These are phyloP conservation scores for Phytophthora sojae DNA, from an alignment of 352 stramenopile species.

Conservation along the genomic window DNA sequence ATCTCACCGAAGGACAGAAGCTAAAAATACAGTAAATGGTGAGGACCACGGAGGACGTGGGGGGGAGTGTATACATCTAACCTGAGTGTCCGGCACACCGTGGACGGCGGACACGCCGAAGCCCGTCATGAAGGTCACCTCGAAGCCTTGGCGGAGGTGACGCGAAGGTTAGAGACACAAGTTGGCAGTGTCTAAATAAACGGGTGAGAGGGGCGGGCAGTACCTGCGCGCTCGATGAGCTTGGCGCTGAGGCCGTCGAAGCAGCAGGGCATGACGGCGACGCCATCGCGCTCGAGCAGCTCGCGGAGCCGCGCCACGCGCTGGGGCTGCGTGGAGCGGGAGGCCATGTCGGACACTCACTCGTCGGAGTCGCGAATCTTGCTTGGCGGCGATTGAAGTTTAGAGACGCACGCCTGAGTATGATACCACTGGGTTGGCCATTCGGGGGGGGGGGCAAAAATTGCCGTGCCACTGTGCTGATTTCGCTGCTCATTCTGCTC, in stretches of 20 bases:
- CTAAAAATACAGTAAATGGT: slow-evolving; percentile 47
- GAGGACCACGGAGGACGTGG: slow-evolving; percentile 54
- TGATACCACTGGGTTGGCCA: background rate
- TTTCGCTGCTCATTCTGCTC: slow-evolving; percentile 1
- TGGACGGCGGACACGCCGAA: slow-evolving; percentile 91
- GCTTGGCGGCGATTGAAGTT: slow-evolving; percentile 9
- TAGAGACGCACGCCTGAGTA: background rate
- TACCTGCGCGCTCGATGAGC: slow-evolving; percentile 77
- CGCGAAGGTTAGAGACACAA: slow-evolving; percentile 2
- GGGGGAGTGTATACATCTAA: slow-evolving; percentile 25
- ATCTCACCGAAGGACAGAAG: slow-evolving; percentile 77
- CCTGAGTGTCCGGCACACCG: slow-evolving; percentile 91
- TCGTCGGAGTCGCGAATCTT: too few relatives aligned
- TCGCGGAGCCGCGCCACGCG: slow-evolving; percentile 57
- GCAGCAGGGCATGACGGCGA: slow-evolving; percentile 91
- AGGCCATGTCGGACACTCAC: background rate
- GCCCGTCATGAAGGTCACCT: slow-evolving; percentile 94
- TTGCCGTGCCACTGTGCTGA: slow-evolving; percentile 4
- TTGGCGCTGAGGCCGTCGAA: slow-evolving; percentile 93
- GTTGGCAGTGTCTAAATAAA: background rate
- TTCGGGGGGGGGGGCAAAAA: background rate
- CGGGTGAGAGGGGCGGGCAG: background rate
- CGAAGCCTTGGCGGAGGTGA: slow-evolving; percentile 70
- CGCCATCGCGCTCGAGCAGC: slow-evolving; percentile 54
- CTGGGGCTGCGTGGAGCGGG: slow-evolving; percentile 49